Conservation (phyloP, 169 alveolate species). For the Plasmodium knowlesi region DNA sequence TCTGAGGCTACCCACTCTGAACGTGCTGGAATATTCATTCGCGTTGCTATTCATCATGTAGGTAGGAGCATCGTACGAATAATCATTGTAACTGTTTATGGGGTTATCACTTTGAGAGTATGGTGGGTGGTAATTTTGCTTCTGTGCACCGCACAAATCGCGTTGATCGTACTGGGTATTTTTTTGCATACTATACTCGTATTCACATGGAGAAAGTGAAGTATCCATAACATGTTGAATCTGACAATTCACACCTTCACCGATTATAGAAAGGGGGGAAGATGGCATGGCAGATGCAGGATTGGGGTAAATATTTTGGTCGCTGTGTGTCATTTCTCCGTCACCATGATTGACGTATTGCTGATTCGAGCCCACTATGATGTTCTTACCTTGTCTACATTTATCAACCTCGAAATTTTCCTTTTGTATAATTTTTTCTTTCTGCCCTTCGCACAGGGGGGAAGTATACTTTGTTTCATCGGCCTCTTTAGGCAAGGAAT, state of each 20-base stretch:
- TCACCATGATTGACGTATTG: background rate
- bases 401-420: background rate
- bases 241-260: background rate
- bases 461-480: background rate
- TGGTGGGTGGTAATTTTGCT: background rate
- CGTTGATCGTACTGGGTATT: background rate
- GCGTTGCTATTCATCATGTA: constrained; percentile 9
- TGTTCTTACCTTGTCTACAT: background rate
- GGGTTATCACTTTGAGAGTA: background rate
- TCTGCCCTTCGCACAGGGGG: background rate
- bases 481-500: background rate
- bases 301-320: background rate
- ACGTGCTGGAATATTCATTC: background rate
- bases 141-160: background rate
- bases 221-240: background rate
- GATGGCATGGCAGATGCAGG: background rate
- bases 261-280: background rate
- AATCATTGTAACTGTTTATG: background rate
- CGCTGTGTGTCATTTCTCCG: background rate
- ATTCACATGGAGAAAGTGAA: background rate
- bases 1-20: background rate
- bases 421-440: background rate
- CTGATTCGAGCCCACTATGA: background rate
- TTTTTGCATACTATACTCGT: background rate
- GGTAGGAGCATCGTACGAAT: background rate